Percentiles rank a stretch among this genome's conserved stretches.
Conservation (phyloP, 257 asterid genomes). For the Orobanche coerulescens region DNA sequence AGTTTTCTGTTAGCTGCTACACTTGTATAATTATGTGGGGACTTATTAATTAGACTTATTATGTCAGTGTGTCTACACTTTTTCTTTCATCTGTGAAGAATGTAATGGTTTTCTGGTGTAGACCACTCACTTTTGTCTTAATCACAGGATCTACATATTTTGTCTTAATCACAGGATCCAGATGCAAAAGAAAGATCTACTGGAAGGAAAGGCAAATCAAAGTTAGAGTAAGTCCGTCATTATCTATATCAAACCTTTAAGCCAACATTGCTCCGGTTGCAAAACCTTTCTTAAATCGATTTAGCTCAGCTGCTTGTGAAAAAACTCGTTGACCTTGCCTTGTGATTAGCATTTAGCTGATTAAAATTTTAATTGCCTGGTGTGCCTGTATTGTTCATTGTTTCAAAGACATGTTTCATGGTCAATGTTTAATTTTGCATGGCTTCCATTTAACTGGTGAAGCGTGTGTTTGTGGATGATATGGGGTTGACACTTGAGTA, state of each 20-base stretch:
- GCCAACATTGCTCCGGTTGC: neutral
- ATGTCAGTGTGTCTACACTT: neutral
- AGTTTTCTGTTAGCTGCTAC: neutral
- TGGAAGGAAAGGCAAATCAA: slow-evolving; percentile 21
- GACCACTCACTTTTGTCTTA: neutral
- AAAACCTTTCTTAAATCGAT: neutral
- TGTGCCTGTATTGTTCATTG: neutral
- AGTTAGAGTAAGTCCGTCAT: slow-evolving; percentile 46
- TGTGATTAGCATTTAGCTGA: neutral
- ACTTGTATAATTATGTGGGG: neutral
- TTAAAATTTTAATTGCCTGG: too few species aligned
- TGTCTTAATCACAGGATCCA: slow-evolving; percentile 32
- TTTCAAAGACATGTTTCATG: neutral
- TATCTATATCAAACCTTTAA: slow-evolving; percentile 1
- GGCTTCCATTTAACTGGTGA: neutral
- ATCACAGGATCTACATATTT: slow-evolving; percentile 9
- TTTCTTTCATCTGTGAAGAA: neutral
- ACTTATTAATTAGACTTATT: neutral
- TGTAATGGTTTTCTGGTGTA: neutral
- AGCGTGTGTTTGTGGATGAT: neutral
- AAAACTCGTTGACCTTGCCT: neutral
- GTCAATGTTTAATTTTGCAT: neutral
- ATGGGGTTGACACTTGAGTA: neutral
- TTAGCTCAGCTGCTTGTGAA: neutral
- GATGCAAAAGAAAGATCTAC: slow-evolving; percentile 21